Evolutionary conservation across 2,329 filamentous ascomycete genomes (phyloP).

Genomic region (Cladosporium cucumerinum): DNA sequence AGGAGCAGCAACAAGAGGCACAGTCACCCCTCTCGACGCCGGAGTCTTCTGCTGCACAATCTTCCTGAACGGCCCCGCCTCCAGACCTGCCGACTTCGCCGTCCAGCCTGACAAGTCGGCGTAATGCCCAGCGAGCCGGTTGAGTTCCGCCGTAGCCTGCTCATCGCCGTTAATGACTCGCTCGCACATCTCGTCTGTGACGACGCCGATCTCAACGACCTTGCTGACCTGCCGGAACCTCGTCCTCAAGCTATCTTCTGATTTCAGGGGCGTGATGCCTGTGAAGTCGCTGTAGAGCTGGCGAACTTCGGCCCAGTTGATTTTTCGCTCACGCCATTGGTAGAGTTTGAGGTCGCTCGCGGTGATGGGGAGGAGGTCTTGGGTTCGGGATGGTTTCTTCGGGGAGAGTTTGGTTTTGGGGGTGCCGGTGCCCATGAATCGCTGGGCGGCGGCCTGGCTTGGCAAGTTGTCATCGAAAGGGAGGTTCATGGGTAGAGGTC

Average conservation of each 20-base stretch:
- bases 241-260: neutral
- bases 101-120: too few relatives aligned
- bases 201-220: neutral
- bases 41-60: neutral
- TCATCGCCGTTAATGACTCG: neutral
- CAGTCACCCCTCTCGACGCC: neutral
- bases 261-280: neutral
- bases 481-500: neutral
- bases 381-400: neutral
- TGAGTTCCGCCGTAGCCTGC: neutral
- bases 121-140: neutral
- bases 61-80: neutral
- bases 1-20: neutral
- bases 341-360: slow-evolving; percentile 1
- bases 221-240: neutral
- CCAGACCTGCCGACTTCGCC: neutral
- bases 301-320: neutral
- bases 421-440: neutral
- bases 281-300: neutral
- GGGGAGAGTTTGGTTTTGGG: neutral
- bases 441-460: neutral
- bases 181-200: neutral
- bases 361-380: neutral
- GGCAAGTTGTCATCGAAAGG: neutral
- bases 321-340: neutral